A percentile compares a stretch with the other conserved stretches of the same genome.
These are phyloP conservation scores for Aspergillus ostianus DNA, from an alignment of 495 filamentous ascomycete genomes.

Conservation along the genomic window DNA sequence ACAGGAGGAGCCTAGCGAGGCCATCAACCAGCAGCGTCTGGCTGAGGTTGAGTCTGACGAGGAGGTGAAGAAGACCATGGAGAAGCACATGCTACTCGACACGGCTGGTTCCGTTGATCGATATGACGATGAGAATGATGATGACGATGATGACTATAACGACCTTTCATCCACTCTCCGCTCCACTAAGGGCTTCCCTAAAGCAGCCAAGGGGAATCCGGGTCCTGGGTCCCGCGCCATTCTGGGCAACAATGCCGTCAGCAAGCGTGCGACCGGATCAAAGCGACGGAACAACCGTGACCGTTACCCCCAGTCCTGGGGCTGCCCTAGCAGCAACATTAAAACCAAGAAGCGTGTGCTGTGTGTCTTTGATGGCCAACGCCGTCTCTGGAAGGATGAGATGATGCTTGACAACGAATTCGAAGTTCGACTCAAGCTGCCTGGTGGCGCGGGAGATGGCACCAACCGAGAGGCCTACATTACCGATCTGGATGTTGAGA, in stretches of 20 bases:
- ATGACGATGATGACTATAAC: conserved; percentile 65
- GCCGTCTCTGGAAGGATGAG: conserved; percentile 94
- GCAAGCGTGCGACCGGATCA: conserved; percentile 52
- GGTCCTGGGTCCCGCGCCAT: conserved; percentile 41
- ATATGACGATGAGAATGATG: conserved; percentile 56
- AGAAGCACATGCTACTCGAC: conserved; percentile 70
- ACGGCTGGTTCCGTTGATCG: conserved; percentile 48
- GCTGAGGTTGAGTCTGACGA: conserved; percentile 80
- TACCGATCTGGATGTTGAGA: conserved; percentile 92
- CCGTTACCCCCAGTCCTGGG: conserved; percentile 91
- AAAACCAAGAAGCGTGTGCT: conserved; percentile 96
- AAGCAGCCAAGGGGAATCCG: conserved; percentile 34
- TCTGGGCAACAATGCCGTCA: conserved; percentile 48
- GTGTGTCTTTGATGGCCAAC: conserved; percentile 85
- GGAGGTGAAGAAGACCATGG: conserved; percentile 78
- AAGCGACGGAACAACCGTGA: conserved; percentile 83
- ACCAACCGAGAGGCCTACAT: conserved; percentile 64
- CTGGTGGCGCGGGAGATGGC: conserved; percentile 59
- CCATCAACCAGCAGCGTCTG: conserved; percentile 86
- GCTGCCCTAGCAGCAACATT: conserved; percentile 85
- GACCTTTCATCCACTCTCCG: conserved; percentile 34
- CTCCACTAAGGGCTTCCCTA: conserved; percentile 50
- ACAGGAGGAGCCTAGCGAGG: conserved; percentile 93
- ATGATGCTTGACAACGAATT: conserved; percentile 98
- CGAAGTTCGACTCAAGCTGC: conserved; percentile 82